Conservation (phyloP, 352 stramenopile species). For the Globisporangium abappressorium region DNA sequence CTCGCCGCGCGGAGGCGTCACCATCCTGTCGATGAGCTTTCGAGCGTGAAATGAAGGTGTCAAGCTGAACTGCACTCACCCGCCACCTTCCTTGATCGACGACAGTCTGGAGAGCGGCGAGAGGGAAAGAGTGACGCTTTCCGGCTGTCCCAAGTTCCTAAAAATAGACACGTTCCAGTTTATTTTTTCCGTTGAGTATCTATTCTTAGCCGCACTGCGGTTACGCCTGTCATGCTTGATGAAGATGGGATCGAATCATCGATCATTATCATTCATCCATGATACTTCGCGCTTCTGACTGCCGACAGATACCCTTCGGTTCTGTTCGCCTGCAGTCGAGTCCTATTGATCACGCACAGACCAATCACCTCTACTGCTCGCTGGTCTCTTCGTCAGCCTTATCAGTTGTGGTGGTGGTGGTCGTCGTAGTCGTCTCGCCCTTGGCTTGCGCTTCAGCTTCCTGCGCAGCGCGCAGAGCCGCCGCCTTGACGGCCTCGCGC, state of each 20-base stretch:
- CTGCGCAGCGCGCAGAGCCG: slow-evolving; percentile 16
- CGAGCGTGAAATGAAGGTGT: neutral
- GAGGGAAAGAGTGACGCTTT: neutral
- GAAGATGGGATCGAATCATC: too few relatives aligned
- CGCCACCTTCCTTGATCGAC: neutral
- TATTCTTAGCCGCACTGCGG: neutral
- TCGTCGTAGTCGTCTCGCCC: neutral
- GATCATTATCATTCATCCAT: too few relatives aligned
- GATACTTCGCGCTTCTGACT: too few relatives aligned
- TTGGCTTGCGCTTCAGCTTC: neutral
- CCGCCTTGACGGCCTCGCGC: slow-evolving; percentile 34
- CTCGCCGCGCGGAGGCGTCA: slow-evolving; percentile 16
- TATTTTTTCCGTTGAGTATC: neutral
- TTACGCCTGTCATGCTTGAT: neutral
- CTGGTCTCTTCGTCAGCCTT: slow-evolving; percentile 1
- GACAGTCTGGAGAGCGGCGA: neutral
- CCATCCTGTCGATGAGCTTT: neutral
- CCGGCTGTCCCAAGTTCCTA: too few relatives aligned
- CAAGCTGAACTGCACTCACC: neutral
- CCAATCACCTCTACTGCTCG: neutral
- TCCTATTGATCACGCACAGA: neutral
- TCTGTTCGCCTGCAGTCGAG: neutral
- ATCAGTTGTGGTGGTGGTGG: neutral
- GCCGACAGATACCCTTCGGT: neutral
- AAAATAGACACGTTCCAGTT: neutral